Evolutionary conservation across 768 basidiomycete species (phyloP).

Genomic region (Galerina marginata): DNA sequence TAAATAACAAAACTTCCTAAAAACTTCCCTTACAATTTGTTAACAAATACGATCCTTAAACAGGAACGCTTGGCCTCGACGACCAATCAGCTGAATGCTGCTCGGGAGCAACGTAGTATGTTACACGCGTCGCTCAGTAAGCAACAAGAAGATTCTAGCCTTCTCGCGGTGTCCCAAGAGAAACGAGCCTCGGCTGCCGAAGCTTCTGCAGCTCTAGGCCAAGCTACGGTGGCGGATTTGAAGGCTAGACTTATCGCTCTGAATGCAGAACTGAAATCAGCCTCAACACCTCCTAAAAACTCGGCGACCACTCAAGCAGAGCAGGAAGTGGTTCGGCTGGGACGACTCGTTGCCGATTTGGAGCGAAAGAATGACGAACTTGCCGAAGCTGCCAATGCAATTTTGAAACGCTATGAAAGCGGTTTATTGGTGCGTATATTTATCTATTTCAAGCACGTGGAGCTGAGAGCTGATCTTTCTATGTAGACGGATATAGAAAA

Average conservation of each 20-base stretch:
- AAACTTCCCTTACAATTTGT: neutral
- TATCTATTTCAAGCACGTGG: neutral
- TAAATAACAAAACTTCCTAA: neutral
- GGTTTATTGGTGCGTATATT: slow-evolving; percentile 50
- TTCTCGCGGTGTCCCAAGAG: slow-evolving; percentile 29
- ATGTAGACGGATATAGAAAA: slow-evolving; percentile 55
- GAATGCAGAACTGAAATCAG: slow-evolving; percentile 16
- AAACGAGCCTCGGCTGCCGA: slow-evolving; percentile 34
- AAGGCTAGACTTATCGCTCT: slow-evolving; percentile 1
- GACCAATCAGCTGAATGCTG: too few relatives aligned
- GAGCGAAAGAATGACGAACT: slow-evolving; percentile 31
- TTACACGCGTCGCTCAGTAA: neutral
- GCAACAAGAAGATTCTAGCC: slow-evolving; percentile 31
- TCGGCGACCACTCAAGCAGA: slow-evolving; percentile 1
- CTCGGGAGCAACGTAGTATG: neutral
- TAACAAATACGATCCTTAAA: neutral
- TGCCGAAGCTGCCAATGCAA: slow-evolving; percentile 26
- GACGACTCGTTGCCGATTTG: slow-evolving; percentile 21
- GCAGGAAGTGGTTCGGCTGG: slow-evolving; percentile 18
- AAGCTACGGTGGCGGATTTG: slow-evolving; percentile 6
- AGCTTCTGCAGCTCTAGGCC: slow-evolving; percentile 22
- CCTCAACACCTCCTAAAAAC: slow-evolving; percentile 5
- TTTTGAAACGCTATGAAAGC: slow-evolving; percentile 47
- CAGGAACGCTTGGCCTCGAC: too few relatives aligned
- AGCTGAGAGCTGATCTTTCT: neutral